Evolutionary conservation across 441 rosid species (phyloP), one percentile per base, ranked within the genome.

Genomic region (Corymbia calophylla): DNA sequence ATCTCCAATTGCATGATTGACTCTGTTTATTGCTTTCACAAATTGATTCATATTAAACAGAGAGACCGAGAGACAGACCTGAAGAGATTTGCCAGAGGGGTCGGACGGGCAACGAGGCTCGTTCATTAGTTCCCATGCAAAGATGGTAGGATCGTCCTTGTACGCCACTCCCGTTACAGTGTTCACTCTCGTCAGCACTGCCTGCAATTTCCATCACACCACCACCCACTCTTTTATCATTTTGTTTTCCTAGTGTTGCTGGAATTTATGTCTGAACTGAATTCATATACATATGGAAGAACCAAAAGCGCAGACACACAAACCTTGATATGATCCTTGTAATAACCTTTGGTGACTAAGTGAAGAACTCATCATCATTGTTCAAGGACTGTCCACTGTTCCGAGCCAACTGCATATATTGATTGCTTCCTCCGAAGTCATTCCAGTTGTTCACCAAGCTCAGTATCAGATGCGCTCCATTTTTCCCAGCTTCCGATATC

Each of bases 61-160:
- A 70, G 68, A 62, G 19, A 8, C 9, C 31, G n/a, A n/a, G n/a
- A n/a, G n/a, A 31, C 87, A 18, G 91, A 93, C 94, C 93, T 92
- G 91, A 81, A 93, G 87, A 44, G 58, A 64, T 6, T 90, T 91
- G 66, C 96, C 99, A 86, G 95, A 92, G 60, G 93, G 39, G 88
- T 92, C 93, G 51, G 90, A 86, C 29, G 44, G 89, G 53, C 88
- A 93, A 44, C 95, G 94, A 60, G 96, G 94, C 89, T 94, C 96
- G 21, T 95, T 95, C 91, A 95, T 95, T 44, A 95, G 94, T 77
- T 95, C 97, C 97, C 96, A 95, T 82, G 96, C 94, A 86, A 95
- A 93, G 53, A 95, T 93, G 87, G 92, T 93, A 4, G 95, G 94
- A 91, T 95, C 97, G 39, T 95, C 95, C 91, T 90, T 93, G 84